Conservation (phyloP, 768 basidiomycete species). For the Xerocomellus amylosporus region DNA sequence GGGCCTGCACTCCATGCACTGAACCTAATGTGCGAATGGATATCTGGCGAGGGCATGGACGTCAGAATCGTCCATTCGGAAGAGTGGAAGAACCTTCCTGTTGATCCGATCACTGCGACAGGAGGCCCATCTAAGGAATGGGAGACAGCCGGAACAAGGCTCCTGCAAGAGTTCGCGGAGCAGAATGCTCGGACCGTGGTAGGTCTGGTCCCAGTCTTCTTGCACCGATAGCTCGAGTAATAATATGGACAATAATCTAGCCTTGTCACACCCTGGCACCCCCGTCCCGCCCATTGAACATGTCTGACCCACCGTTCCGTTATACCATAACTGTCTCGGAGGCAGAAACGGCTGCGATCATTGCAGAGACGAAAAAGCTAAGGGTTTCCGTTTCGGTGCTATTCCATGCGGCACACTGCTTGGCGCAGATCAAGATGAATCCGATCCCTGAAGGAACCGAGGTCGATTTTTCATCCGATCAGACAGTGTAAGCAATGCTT, state of each 20-base stretch:
- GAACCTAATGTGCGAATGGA: constrained; percentile 25
- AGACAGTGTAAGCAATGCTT: constrained; percentile 9
- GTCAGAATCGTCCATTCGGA: constrained; percentile 9
- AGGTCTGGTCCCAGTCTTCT: background rate
- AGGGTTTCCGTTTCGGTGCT: constrained; percentile 15
- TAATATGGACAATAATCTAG: background rate
- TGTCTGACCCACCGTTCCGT: constrained; percentile 8
- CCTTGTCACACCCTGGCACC: constrained; percentile 9
- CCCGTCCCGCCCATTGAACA: constrained; percentile 3
- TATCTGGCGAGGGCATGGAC: constrained; percentile 13
- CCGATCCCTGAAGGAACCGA: constrained; percentile 13
- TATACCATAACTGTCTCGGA: background rate
- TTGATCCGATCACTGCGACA: constrained; percentile 25
- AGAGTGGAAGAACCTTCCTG: constrained; percentile 28
- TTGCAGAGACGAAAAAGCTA: constrained; percentile 6
- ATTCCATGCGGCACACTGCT: constrained; percentile 23
- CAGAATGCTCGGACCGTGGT: constrained; percentile 8
- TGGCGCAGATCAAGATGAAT: constrained; percentile 24
- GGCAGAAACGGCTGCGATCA: constrained; percentile 10
- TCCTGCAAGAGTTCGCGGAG: constrained; percentile 14
- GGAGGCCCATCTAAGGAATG: constrained; percentile 22
- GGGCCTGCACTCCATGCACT: constrained; percentile 22
- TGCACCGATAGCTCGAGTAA: background rate
- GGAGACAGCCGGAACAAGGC: constrained; percentile 9
- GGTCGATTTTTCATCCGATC: constrained; percentile 11